Conservation (phyloP, 768 basidiomycete species). For the Collybiopsis confluens region DNA sequence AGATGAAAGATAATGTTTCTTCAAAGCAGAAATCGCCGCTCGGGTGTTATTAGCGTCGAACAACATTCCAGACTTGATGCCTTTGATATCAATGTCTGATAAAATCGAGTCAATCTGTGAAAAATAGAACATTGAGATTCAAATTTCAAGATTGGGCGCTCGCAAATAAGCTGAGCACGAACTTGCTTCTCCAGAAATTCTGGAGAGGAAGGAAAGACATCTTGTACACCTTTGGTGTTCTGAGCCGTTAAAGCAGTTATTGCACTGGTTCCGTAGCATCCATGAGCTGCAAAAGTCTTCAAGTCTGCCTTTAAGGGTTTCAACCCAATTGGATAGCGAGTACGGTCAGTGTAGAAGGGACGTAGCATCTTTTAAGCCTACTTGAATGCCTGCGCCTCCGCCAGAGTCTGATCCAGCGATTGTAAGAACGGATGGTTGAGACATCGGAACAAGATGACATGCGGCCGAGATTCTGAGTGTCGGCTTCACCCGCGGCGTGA, state of each 20-base stretch:
- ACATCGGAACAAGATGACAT: no score
- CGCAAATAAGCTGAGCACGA: slow-evolving; percentile 13
- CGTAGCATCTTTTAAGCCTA: slow-evolving; percentile 21
- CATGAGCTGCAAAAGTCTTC: slow-evolving; percentile 75
- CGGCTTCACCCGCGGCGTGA: no score
- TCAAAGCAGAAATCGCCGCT: slow-evolving; percentile 50
- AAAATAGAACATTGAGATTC: no score
- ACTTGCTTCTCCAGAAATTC: slow-evolving; percentile 76
- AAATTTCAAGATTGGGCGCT: no score
- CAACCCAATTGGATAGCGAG: neutral
- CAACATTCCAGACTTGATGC: slow-evolving; percentile 91
- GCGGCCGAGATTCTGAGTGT: no score
- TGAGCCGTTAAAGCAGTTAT: slow-evolving; percentile 88
- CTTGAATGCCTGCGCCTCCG: slow-evolving; percentile 90
- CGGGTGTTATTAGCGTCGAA: slow-evolving; percentile 51
- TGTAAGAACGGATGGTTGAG: slow-evolving; percentile 49
- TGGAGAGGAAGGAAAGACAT: slow-evolving; percentile 61
- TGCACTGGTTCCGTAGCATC: slow-evolving; percentile 77
- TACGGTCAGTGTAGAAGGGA: neutral
- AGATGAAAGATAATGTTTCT: slow-evolving; percentile 25
- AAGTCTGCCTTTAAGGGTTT: slow-evolving; percentile 87
- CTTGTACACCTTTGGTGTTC: slow-evolving; percentile 83
- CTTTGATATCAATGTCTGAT: slow-evolving; percentile 63
- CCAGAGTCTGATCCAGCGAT: slow-evolving; percentile 82
- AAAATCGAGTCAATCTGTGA: slow-evolving; percentile 65